These are phyloP conservation scores for Cercospora janseana DNA, from an alignment of 2,329 filamentous ascomycete species.

Conservation along the genomic window DNA sequence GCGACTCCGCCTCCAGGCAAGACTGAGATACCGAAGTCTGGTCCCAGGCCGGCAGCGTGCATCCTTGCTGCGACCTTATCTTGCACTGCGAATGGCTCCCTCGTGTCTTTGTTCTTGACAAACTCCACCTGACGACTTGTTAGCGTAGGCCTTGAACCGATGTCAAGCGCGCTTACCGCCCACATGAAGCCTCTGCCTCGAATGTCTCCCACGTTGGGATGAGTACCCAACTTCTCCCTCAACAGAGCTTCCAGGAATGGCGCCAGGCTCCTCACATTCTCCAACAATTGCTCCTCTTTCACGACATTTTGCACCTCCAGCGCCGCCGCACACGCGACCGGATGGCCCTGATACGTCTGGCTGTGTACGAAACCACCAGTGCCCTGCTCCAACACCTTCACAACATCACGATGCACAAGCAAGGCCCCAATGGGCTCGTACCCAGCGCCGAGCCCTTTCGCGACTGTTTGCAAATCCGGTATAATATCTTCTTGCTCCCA, in stretches of 20 bases:
- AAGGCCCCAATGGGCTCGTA: constrained; percentile 59
- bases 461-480: constrained; percentile 63
- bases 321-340: constrained; percentile 59
- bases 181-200: constrained; percentile 58
- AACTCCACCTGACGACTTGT: constrained; percentile 51
- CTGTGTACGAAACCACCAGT: constrained; percentile 53
- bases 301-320: constrained; percentile 61
- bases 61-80: constrained; percentile 48
- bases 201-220: constrained; percentile 57
- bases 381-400: constrained; percentile 41
- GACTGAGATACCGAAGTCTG: constrained; percentile 51
- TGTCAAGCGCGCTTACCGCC: constrained; percentile 31
- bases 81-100: constrained; percentile 50
- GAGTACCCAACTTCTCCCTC: constrained; percentile 40
- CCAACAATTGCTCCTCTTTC: constrained; percentile 53
- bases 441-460: constrained; percentile 63
- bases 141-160: not conserved
- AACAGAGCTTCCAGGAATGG: constrained; percentile 46
- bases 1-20: constrained; percentile 62
- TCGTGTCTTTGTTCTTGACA: constrained; percentile 53
- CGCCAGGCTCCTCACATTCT: constrained; percentile 55
- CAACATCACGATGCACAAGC: constrained; percentile 51
- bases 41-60: constrained; percentile 39
- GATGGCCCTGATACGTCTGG: constrained; percentile 58
- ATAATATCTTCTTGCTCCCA: constrained; percentile 42